Evolutionary conservation across 768 basidiomycete genomes (phyloP).

Genomic region (Naematelia encephala): DNA sequence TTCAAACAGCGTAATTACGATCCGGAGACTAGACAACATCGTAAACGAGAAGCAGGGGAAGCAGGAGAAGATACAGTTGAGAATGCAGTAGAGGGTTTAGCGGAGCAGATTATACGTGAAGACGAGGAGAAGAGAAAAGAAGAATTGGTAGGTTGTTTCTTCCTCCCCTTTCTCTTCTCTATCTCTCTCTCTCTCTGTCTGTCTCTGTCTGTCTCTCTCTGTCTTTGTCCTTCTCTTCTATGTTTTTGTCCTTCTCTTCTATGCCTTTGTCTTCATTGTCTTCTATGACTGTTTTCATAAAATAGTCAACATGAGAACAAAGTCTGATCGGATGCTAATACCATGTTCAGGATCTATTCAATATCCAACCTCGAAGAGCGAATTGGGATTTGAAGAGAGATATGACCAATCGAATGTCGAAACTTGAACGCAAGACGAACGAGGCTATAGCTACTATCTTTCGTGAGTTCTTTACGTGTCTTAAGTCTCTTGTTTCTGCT

Average conservation of each 20-base stretch:
- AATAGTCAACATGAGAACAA: not conserved
- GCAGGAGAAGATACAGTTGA: slow-evolving; percentile 79
- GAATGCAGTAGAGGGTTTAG: slow-evolving; percentile 74
- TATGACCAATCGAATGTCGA: slow-evolving; percentile 72
- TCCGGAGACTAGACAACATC: slow-evolving; percentile 61
- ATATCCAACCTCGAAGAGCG: slow-evolving; percentile 68
- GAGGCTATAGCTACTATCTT: slow-evolving; percentile 90
- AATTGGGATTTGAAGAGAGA: slow-evolving; percentile 76
- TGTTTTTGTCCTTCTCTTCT: too few relatives aligned
- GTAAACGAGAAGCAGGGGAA: slow-evolving; percentile 53
- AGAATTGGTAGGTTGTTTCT: slow-evolving; percentile 67
- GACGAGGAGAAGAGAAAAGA: slow-evolving; percentile 80
- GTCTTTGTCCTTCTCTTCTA: too few relatives aligned
- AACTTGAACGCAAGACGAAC: slow-evolving; percentile 85
- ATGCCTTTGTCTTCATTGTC: too few relatives aligned
- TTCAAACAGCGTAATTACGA: slow-evolving; percentile 74
- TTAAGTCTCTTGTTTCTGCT: not conserved
- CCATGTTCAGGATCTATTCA: slow-evolving; percentile 52
- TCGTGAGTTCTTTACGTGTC: slow-evolving; percentile 59
- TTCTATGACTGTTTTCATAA: too few relatives aligned
- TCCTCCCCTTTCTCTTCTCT: not conserved
- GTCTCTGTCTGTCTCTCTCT: too few relatives aligned
- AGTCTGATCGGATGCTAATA: not conserved
- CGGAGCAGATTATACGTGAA: slow-evolving; percentile 77
- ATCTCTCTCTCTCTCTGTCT: not conserved